These are phyloP conservation scores for Trichoderma erinaceum DNA, from an alignment of 495 filamentous ascomycete genomes.

Conservation along the genomic window DNA sequence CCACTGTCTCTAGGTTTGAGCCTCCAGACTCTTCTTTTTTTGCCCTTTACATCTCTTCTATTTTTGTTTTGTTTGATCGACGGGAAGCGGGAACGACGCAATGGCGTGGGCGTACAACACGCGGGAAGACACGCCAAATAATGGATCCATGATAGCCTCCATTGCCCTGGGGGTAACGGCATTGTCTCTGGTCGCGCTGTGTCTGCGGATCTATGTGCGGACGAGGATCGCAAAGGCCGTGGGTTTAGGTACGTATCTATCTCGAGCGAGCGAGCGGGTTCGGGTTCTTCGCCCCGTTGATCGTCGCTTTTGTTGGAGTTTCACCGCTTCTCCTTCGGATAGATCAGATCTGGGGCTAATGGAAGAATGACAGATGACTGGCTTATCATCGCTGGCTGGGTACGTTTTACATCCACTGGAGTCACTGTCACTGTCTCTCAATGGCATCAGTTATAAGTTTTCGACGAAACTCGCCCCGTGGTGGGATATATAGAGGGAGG, in stretches of 20 bases:
- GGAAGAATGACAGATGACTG: constrained; percentile 30
- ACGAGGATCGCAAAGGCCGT: constrained; percentile 29
- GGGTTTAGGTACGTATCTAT: constrained; percentile 25
- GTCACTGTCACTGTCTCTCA: not conserved
- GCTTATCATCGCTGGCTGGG: constrained; percentile 34
- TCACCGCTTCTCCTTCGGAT: not conserved
- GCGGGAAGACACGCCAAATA: constrained; percentile 30
- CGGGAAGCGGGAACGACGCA: not conserved
- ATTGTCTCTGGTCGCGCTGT: constrained; percentile 32
- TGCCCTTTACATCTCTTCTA: too few relatives aligned
- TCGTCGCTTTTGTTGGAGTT: not conserved
- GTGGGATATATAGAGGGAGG: too few relatives aligned
- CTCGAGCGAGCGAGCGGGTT: too few relatives aligned
- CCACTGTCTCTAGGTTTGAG: too few relatives aligned
- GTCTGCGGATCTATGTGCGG: constrained; percentile 33
- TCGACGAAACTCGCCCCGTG: not conserved
- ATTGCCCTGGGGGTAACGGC: constrained; percentile 28
- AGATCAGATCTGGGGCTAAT: not conserved
- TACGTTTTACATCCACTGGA: constrained; percentile 22
- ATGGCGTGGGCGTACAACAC: constrained; percentile 42
- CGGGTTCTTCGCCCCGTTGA: not conserved
- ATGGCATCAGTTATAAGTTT: not conserved
- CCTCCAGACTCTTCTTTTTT: too few relatives aligned
- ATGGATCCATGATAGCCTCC: constrained; percentile 30
- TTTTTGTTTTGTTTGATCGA: too few relatives aligned